A percentile compares a stretch with the other conserved stretches of the same genome.
phyloP scores from a whole-genome alignment of 164 flowering plant genomes.

The Hamamelis virginiana region DNA sequence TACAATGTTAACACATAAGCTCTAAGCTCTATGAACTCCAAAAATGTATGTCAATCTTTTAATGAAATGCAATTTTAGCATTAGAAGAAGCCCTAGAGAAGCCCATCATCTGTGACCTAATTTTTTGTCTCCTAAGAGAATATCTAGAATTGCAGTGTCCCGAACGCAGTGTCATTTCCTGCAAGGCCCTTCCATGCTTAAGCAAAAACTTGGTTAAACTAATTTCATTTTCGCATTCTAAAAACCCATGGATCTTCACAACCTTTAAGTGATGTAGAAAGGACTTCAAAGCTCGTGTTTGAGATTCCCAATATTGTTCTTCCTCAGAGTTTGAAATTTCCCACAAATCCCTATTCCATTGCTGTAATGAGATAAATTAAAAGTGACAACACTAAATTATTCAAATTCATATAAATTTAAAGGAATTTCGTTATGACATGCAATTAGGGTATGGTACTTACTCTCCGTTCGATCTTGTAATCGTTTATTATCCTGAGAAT shows the following conservation, averaged over 20 bases:
- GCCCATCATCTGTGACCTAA: slow-evolving; percentile 43
- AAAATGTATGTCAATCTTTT: not conserved
- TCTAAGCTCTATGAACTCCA: no score
- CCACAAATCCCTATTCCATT: slow-evolving; percentile 44
- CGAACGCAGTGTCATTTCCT: slow-evolving; percentile 32
- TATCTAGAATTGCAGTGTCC: slow-evolving; percentile 24
- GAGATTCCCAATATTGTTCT: slow-evolving; percentile 50
- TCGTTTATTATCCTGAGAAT: slow-evolving; percentile 26
- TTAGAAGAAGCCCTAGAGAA: slow-evolving; percentile 48
- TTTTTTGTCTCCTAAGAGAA: slow-evolving; percentile 28
- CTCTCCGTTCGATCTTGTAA: slow-evolving; percentile 26
- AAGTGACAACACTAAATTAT: not conserved
- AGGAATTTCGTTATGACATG: not conserved
- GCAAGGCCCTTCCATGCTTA: slow-evolving; percentile 47
- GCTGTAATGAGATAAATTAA: slow-evolving; percentile 20
- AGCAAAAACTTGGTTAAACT: slow-evolving; percentile 50
- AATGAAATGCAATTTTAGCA: slow-evolving; percentile 35
- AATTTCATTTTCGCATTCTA: slow-evolving; percentile 40
- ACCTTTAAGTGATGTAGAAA: slow-evolving; percentile 41
- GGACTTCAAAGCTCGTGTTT: slow-evolving; percentile 29
- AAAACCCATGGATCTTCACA: slow-evolving; percentile 44
- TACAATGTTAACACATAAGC: no score
- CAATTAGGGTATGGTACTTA: slow-evolving; percentile 17
- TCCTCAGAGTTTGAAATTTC: slow-evolving; percentile 27
- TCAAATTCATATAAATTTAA: not conserved